These are phyloP conservation scores for Dianthus caryophyllus DNA, from an alignment of 148 eudicot species.

Conservation along the genomic window DNA sequence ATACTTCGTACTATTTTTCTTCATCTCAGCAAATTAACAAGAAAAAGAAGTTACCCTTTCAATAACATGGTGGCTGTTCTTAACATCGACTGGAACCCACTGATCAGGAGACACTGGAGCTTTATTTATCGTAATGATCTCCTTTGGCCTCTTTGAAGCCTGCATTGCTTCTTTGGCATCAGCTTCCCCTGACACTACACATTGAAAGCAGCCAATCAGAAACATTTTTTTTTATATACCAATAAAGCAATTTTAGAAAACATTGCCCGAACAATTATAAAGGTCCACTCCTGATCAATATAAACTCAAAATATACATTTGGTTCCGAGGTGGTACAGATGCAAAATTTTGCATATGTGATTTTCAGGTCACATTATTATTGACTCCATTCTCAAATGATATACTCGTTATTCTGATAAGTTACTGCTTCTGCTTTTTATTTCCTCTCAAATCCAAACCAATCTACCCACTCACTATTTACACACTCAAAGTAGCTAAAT, in stretches of 20 bases:
- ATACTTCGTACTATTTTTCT: not conserved
- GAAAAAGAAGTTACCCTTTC: constrained; percentile 3
- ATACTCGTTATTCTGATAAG: not conserved
- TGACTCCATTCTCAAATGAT: not conserved
- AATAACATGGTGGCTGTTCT: constrained; percentile 9
- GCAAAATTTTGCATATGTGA: not conserved
- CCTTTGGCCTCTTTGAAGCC: constrained; percentile 5
- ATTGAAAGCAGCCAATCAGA: not conserved
- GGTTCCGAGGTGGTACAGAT: not conserved
- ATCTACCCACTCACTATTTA: too few species aligned
- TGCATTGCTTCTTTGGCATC: not conserved
- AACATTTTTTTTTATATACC: not conserved
- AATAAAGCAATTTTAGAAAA: not conserved
- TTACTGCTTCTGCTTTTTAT: too few species aligned
- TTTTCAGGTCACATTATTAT: not conserved
- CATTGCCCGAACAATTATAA: not conserved
- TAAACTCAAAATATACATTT: not conserved
- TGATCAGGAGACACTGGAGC: constrained; percentile 11
- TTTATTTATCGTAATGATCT: not conserved
- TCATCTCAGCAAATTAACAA: not conserved
- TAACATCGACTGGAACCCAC: constrained; percentile 1
- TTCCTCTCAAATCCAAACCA: too few species aligned
- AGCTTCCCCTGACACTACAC: not conserved
- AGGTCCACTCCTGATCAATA: not conserved
- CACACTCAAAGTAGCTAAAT: too few species aligned